Evolutionary conservation across 2,329 filamentous ascomycete genomes (phyloP), one percentile per base, ranked within the genome.

Genomic region (Didymosphaeria variabile): DNA sequence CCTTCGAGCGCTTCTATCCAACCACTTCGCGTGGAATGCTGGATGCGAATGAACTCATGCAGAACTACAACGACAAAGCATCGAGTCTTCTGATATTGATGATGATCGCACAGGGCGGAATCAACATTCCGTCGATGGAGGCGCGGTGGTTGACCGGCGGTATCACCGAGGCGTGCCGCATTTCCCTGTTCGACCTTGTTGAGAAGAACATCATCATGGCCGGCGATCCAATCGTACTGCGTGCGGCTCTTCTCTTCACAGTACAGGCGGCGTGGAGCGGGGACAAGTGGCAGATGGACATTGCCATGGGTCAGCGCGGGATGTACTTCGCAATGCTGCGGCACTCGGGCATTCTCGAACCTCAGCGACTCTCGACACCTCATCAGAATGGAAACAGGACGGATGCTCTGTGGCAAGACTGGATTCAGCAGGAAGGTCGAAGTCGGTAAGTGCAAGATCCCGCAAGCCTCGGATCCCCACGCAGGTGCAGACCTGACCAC

Each of bases 221-320:
- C 13, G 85, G 87, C 1, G 88, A 91, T 70, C 86, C 87, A 0
- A 84, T 87, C 3, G 86, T 89, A 0, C 81, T 91, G 47, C 85
- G 88, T 42, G 88, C 88, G 51, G 89, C 89, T 0, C 79, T 91
- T 13, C 83, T 91, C 3, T 91, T 91, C 72, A 90, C 87, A 1
- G 84, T 89, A 1, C 83, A 90, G 29, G 89, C 88, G 8, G 88
- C 88, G 1, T 92, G 90, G 90, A 90, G 89, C 71, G 90, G 90
- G 49, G 89, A 91, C 75, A 91, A 91, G 77, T 91, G 89, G 88
- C 87, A 91, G 66, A 91, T 91, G 89, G 89, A 91, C 69, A 90
- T 91, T 65, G 86, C 88, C 45, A 90, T 91, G 88, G 89, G 89
- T 32, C 90, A 91, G 75, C 84, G 88, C 51, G 88, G 88, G 59